Evolutionary conservation across 2,329 filamentous ascomycete genomes (phyloP).

Genomic region (Myriangium duriaei): DNA sequence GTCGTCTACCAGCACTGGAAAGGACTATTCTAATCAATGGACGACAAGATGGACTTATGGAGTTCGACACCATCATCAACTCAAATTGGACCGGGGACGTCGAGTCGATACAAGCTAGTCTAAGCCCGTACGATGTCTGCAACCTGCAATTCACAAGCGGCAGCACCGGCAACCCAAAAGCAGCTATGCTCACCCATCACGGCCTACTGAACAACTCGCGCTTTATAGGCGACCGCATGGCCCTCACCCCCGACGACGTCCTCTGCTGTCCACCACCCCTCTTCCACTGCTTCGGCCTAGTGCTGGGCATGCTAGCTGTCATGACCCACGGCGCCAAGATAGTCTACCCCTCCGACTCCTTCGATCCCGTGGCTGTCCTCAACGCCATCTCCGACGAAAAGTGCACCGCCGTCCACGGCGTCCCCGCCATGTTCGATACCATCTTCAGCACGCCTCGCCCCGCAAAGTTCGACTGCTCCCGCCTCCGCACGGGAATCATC

Average conservation of each 20-base stretch:
- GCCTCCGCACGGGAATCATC: slow-evolving; percentile 62
- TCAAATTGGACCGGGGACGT: slow-evolving; percentile 40
- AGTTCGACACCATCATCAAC: slow-evolving; percentile 17
- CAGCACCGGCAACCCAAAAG: slow-evolving; percentile 62
- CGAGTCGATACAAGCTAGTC: slow-evolving; percentile 39
- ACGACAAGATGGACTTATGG: slow-evolving; percentile 13
- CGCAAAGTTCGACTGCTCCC: slow-evolving; percentile 30
- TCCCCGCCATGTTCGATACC: slow-evolving; percentile 74
- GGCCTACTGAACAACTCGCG: slow-evolving; percentile 18
- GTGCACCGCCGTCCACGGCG: slow-evolving; percentile 63
- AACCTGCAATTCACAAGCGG: slow-evolving; percentile 66
- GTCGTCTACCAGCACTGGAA: slow-evolving; percentile 15
- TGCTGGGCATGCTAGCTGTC: slow-evolving; percentile 59
- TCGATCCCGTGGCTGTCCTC: slow-evolving; percentile 55
- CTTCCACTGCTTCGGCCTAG: slow-evolving; percentile 77
- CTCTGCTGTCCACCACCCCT: slow-evolving; percentile 73
- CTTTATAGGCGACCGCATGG: slow-evolving; percentile 54
- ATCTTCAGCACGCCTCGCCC: slow-evolving; percentile 39
- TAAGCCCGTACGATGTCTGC: slow-evolving; percentile 54
- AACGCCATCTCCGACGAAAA: slow-evolving; percentile 42
- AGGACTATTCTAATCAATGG: slow-evolving; percentile 19
- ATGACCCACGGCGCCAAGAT: slow-evolving; percentile 65
- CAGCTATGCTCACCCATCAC: slow-evolving; percentile 53
- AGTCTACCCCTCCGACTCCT: slow-evolving; percentile 63
- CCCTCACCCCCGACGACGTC: slow-evolving; percentile 51